Evolutionary conservation across 768 basidiomycete genomes (phyloP), one percentile per base, ranked within the genome.

Genomic region (Cyclocybe cylindracea): DNA sequence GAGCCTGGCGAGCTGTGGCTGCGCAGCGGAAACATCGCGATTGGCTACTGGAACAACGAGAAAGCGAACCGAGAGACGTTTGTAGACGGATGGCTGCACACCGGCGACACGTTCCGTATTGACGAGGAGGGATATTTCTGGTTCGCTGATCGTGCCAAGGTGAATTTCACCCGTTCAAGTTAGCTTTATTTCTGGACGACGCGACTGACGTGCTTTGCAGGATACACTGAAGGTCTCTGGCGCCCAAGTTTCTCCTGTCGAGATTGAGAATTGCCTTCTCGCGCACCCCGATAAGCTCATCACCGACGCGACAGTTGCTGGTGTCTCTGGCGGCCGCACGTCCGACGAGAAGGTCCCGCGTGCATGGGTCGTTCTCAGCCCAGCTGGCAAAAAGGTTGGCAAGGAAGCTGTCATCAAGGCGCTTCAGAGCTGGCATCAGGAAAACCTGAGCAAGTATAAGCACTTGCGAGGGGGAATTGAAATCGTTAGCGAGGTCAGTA

Each of bases 191-290:
- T 44, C 48, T 10, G 19, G 16, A 32, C 11, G 35, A 24, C 1
- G 55, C 18, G 3, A 5, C 29, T 37, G 53, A 34, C 11, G 35
- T 10, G 29, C 45, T 35, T 44, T 42, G 18, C 44, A 89, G 84
- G 91, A 92, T 61, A 90, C 83, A 0, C 74, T 93, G 16, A 93
- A 93, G 62, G 78, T 93, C 2, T 89, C 87, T 0, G 91, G 90
- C 3, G 74, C 73, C 44, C 91, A 92, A 66, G 91, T 92, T 0
- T 89, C 91, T 0, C 91, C 90, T 0, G 77, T 79, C 13, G 90
- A 93, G 62, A 86, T 92, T 46, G 91, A 92, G 63, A 74, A 82
- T 24, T 78, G 76, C 18, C 69, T 92, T 2, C 74, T 85, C 14
- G 73, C 73, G 0, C 82, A 91, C 36, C 86, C 89, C 0, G 76